Percentiles rank a stretch among this genome's conserved stretches.
These are phyloP conservation scores for Phytophthora cajani DNA, from an alignment of 352 stramenopile species.

Conservation along the genomic window DNA sequence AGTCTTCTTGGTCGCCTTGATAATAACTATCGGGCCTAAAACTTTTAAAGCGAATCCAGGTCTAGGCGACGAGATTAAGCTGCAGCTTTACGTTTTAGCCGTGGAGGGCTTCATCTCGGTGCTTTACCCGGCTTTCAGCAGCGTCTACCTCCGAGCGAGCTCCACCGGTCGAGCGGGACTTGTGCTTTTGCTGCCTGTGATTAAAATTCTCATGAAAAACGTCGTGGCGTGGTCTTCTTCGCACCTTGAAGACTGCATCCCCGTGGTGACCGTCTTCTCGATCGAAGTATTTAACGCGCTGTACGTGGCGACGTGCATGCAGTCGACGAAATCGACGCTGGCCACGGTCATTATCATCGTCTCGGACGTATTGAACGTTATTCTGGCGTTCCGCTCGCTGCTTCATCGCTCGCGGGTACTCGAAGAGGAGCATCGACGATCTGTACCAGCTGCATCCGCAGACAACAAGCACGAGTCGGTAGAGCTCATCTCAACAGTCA, in stretches of 20 bases:
- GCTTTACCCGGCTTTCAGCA: constrained; percentile 24
- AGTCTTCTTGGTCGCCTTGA: constrained; percentile 14
- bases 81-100: constrained; percentile 20
- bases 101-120: constrained; percentile 5
- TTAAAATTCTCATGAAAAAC: constrained; percentile 37
- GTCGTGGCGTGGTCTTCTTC: constrained; percentile 22
- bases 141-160: constrained; percentile 15
- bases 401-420: constrained; percentile 6
- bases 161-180: constrained; percentile 10
- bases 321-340: constrained; percentile 28
- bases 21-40: constrained; percentile 10
- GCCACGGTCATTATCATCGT: constrained; percentile 28
- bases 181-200: constrained; percentile 26
- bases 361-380: constrained; percentile 24
- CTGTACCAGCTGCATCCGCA: neutral
- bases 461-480: neutral
- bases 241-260: constrained; percentile 36
- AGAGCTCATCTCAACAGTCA: constrained; percentile 5
- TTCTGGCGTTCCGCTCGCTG: constrained; percentile 13
- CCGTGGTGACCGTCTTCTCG: constrained; percentile 35
- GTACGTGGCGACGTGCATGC: constrained; percentile 39
- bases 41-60: constrained; percentile 8
- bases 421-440: neutral
- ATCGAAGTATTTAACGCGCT: constrained; percentile 49
- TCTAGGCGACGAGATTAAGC: constrained; percentile 8